Base-by-base conservation (phyloP, 306 rosid species). In the Oemleria cerasiformis region DNA sequence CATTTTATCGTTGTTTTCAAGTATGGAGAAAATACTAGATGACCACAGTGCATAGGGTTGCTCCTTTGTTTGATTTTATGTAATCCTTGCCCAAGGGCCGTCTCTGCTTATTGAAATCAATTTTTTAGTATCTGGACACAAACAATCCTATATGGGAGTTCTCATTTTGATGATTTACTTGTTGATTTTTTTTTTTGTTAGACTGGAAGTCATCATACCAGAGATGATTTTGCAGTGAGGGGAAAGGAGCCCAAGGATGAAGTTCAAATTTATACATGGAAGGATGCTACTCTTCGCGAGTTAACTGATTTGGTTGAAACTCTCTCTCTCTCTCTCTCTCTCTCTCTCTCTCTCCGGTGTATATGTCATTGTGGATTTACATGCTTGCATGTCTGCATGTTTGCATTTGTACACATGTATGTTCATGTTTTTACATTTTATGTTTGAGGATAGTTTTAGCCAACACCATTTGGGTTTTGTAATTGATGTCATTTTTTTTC, bases 181-280 rank as follows among this genome's bases (percentile, higher is more conserved):
- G n/a, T 61, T 65, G 55, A 36, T 54, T 76, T 63, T 68, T 67
- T 54, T 76, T 63, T 68, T 67, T 72, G 9, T 80, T 78, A 92
- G 97, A 63, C 51, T 47, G 98, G 98, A 43, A 53, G 82, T 75
- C 98, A 88, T 76, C 93, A 93, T 54, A 23, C 78, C 9, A 84
- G 75, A 74, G 98, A 86, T 34, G 97, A 90, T 54, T 93, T 87
- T 73, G 90, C 96, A 2, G 90, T 83, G 30, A 87, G 98, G 79
- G 97, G 97, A 44, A 93, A 93, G 69, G 97, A 88, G 70, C 98
- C 98, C 53, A 86, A 90, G 82, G 96, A 93, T 45, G 98, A 90
- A 74, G 97, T 93, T 86, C 98, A 93, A 80, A 93, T 93, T 79
- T 93, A 93, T 79, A 93, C 98, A 0, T 93, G 98, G 98, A 93